Evolutionary conservation across 1,139 yeast genomes (phyloP).

Genomic region (Zygoascus sp.): DNA sequence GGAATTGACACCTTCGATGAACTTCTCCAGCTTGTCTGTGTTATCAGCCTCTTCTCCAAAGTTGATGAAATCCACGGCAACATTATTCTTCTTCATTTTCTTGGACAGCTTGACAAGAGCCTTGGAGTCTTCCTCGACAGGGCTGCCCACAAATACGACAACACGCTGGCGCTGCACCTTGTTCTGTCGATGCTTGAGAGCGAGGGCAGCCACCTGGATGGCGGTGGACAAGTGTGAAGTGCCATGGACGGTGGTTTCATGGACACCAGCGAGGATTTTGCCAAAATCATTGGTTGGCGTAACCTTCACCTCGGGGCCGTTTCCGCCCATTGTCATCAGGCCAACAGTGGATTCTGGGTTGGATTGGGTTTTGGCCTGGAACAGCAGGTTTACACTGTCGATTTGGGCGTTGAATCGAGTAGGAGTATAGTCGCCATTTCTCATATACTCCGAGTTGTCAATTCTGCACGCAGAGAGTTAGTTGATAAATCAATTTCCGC

Average conservation of each 20-base stretch:
- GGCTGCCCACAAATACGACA: conserved; percentile 85
- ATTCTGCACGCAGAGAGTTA: conserved; percentile 33
- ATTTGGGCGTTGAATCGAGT: conserved; percentile 90
- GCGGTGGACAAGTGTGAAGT: conserved; percentile 70
- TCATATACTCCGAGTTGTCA: conserved; percentile 92
- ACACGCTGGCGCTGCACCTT: conserved; percentile 89
- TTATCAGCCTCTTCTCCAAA: conserved; percentile 86
- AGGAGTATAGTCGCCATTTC: conserved; percentile 91
- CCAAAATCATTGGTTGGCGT: conserved; percentile 89
- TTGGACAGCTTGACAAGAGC: conserved; percentile 83
- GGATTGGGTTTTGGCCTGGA: conserved; percentile 77
- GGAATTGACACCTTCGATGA: conserved; percentile 67
- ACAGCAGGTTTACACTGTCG: conserved; percentile 86
- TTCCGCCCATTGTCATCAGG: conserved; percentile 80
- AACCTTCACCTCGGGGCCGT: conserved; percentile 73
- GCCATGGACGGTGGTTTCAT: conserved; percentile 74
- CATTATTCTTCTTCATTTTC: conserved; percentile 87
- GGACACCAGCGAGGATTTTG: conserved; percentile 80
- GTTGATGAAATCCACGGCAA: conserved; percentile 84
- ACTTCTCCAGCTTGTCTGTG: conserved; percentile 74
- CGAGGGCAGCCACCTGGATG: conserved; percentile 94
- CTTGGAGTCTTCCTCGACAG: conserved; percentile 64
- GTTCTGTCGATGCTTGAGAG: conserved; percentile 93
- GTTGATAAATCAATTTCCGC: background rate
- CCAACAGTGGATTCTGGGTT: conserved; percentile 97